Evolutionary conservation across 208 protist species (phyloP).

Genomic region (Angomonas desouzai): DNA sequence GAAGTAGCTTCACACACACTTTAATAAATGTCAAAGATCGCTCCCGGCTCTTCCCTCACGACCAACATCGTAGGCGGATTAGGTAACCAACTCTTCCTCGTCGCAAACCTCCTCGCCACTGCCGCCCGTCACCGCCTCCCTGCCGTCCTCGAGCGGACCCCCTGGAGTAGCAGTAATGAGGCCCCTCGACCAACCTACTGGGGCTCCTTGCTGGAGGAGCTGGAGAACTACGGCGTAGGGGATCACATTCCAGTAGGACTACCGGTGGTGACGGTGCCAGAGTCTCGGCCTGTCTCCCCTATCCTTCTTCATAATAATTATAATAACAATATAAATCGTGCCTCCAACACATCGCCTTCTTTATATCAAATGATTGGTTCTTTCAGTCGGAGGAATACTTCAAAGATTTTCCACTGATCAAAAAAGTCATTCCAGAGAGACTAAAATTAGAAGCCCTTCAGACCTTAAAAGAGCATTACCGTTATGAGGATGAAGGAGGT

Average conservation of each 20-base stretch:
- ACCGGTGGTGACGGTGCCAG: conserved; percentile 43
- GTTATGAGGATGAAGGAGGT: background rate
- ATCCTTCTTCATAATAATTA: conserved; percentile 18
- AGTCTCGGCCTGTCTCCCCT: conserved; percentile 39
- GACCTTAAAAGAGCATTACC: conserved; percentile 37
- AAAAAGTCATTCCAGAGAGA: conserved; percentile 26
- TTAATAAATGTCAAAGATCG: too few relatives aligned
- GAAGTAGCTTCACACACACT: too few relatives aligned
- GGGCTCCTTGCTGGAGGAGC: conserved; percentile 50
- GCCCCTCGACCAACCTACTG: conserved; percentile 76
- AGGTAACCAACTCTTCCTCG: conserved; percentile 84
- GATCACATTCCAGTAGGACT: background rate
- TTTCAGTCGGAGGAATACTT: conserved; percentile 82
- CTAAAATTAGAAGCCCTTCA: conserved; percentile 23
- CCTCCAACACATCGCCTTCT: background rate
- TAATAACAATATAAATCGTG: background rate
- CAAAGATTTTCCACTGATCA: conserved; percentile 36
- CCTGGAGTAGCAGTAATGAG: conserved; percentile 69
- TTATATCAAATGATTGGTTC: conserved; percentile 68
- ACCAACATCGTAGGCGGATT: conserved; percentile 82
- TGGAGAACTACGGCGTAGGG: conserved; percentile 35
- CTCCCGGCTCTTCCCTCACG: conserved; percentile 41
- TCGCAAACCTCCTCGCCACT: conserved; percentile 75
- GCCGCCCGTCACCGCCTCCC: conserved; percentile 37
- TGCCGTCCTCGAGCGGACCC: conserved; percentile 30